Conservation (phyloP, 169 alveolate genomes). For the Cryptosporidium tyzzeri region DNA sequence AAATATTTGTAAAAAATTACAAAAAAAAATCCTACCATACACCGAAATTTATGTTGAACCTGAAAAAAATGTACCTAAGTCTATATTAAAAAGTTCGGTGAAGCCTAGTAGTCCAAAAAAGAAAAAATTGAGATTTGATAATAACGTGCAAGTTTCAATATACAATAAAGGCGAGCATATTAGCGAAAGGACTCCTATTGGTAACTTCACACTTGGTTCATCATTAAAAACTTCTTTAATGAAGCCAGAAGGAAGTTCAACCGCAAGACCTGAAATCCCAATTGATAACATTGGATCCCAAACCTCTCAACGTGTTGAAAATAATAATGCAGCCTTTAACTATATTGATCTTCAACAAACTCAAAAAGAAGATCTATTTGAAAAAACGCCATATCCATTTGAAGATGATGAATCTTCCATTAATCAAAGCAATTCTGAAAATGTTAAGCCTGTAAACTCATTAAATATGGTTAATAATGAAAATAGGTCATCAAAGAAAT, state of each 20-base stretch:
- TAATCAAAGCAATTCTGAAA: neutral
- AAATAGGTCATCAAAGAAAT: neutral
- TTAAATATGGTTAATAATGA: neutral
- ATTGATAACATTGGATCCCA: neutral
- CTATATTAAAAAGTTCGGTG: conserved; percentile 31
- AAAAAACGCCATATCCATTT: conserved; percentile 60
- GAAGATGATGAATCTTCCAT: conserved; percentile 11
- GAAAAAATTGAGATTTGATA: conserved; percentile 39
- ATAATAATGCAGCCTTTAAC: neutral
- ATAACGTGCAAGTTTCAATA: conserved; percentile 25
- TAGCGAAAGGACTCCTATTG: conserved; percentile 6
- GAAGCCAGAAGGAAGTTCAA: conserved; percentile 21
- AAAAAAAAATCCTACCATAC: conserved; percentile 42
- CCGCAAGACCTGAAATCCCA: conserved; percentile 61
- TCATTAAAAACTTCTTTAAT: conserved; percentile 36
- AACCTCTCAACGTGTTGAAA: neutral
- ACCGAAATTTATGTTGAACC: conserved; percentile 25
- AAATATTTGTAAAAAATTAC: conserved; percentile 35
- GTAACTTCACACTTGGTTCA: conserved; percentile 8
- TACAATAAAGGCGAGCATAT: neutral
- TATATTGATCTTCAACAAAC: neutral
- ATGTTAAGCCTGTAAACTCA: neutral
- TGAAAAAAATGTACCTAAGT: neutral
- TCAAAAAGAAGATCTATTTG: conserved; percentile 32
- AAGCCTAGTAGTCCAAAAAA: conserved; percentile 11